These are phyloP conservation scores for Talaromyces sp. DNA, from an alignment of 2,329 filamentous ascomycete genomes.

Conservation along the genomic window DNA sequence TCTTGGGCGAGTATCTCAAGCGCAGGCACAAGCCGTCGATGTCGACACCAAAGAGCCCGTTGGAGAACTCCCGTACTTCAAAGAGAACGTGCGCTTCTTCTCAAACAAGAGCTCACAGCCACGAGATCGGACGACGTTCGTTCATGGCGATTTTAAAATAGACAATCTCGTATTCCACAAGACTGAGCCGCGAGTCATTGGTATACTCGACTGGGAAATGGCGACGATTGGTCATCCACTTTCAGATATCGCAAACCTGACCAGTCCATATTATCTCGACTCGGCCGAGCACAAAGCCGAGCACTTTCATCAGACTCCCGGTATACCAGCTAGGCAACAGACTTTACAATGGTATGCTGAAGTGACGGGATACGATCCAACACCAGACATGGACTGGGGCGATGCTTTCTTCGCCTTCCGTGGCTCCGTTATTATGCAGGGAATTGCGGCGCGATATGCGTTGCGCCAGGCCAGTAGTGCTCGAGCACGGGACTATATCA, in stretches of 20 bases:
- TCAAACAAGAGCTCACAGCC: conserved; percentile 66
- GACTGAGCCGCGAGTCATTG: conserved; percentile 82
- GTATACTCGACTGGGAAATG: conserved; percentile 98
- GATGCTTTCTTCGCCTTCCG: conserved; percentile 62
- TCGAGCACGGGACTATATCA: conserved; percentile 69
- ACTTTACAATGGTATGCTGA: conserved; percentile 65
- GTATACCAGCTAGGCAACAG: conserved; percentile 60
- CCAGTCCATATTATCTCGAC: conserved; percentile 39
- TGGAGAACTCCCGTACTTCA: conserved; percentile 78
- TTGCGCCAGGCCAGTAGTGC: conserved; percentile 84
- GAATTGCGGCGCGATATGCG: conserved; percentile 86
- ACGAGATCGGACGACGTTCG: conserved; percentile 70
- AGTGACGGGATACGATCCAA: conserved; percentile 68
- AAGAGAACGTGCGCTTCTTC: conserved; percentile 78
- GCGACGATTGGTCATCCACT: conserved; percentile 95
- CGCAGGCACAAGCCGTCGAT: conserved; percentile 73
- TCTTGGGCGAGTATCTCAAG: conserved; percentile 71
- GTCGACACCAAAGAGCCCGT: conserved; percentile 73
- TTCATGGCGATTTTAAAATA: conserved; percentile 97
- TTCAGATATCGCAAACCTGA: conserved; percentile 82
- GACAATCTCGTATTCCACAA: conserved; percentile 88
- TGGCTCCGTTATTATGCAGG: conserved; percentile 68
- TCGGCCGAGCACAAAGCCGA: conserved; percentile 36
- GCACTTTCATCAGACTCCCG: conserved; percentile 64
- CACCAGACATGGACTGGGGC: conserved; percentile 58